These are phyloP conservation scores for Chrysopogon serrulatus DNA, from an alignment of 176 grass and related monocot genomes.

Conservation along the genomic window DNA sequence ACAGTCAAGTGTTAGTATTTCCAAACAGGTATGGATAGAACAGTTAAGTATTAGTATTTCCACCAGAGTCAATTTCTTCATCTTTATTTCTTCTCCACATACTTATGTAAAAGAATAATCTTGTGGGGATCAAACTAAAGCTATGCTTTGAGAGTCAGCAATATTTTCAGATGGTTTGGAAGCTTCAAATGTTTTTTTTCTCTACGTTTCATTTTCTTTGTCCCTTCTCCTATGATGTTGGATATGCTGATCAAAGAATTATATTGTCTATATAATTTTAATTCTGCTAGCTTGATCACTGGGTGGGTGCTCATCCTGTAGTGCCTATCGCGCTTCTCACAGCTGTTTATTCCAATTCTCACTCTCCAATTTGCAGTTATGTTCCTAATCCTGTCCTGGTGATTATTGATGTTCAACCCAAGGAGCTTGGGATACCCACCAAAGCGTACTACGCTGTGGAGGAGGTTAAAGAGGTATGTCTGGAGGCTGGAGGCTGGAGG, in stretches of 20 bases:
- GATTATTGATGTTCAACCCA: conserved; percentile 98
- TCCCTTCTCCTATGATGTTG: not conserved
- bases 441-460: conserved; percentile 94
- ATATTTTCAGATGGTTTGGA: not conserved
- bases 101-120: not conserved
- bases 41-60: not conserved
- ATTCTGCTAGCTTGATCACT: not conserved
- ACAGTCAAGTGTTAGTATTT: not conserved
- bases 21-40: not conserved
- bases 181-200: not conserved
- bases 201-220: not conserved
- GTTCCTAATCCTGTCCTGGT: conserved; percentile 92
- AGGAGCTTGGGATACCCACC: conserved; percentile 93
- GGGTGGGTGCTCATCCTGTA: not conserved
- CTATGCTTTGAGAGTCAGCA: not conserved
- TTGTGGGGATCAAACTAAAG: not conserved
- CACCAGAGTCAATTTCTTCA: not conserved
- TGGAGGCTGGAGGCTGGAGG: not conserved
- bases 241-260: not conserved
- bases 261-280: not conserved
- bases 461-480: conserved; percentile 85
- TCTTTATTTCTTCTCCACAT: not conserved
- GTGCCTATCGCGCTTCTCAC: not conserved
- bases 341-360: not conserved
- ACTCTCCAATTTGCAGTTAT: conserved; percentile 45